phyloP scores from a whole-genome alignment of 768 basidiomycete species.

The Glaciozyma antarctica region DNA sequence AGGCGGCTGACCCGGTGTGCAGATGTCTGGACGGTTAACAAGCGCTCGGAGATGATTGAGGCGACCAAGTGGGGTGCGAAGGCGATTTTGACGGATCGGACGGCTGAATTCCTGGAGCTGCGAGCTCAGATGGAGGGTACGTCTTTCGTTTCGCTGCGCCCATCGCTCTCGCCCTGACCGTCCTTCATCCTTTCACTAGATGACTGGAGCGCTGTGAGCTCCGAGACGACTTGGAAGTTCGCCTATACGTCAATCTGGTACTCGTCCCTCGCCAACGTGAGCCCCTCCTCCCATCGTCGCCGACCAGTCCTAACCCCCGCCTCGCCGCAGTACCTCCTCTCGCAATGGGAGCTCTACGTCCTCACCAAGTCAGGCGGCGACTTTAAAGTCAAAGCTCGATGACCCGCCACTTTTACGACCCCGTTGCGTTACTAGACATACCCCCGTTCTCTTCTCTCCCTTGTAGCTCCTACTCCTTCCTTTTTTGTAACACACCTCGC shows the following conservation, averaged over 20 bases:
- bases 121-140: slow-evolving; percentile 30
- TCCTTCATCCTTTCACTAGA: background rate
- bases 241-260: slow-evolving; percentile 19
- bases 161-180: background rate
- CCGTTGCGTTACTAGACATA: no score
- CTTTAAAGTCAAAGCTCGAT: no score
- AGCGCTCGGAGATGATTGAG: slow-evolving; percentile 44
- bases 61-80: slow-evolving; percentile 57
- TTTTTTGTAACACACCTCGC: no score
- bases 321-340: no score
- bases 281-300: background rate
- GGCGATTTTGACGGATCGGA: slow-evolving; percentile 63
- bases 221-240: slow-evolving; percentile 20
- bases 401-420: no score
- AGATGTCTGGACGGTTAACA: slow-evolving; percentile 94
- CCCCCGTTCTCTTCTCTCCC: no score
- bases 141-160: background rate
- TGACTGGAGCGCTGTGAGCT: slow-evolving; percentile 22
- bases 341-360: no score
- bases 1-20: no score
- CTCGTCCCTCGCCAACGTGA: slow-evolving; percentile 13
- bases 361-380: no score
- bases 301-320: no score
- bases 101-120: slow-evolving; percentile 35
- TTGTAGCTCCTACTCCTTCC: no score